Evolutionary conservation across 805 yeast genomes (phyloP), one percentile per base, ranked within the genome.

Genomic region (Starmera pachycereana): DNA sequence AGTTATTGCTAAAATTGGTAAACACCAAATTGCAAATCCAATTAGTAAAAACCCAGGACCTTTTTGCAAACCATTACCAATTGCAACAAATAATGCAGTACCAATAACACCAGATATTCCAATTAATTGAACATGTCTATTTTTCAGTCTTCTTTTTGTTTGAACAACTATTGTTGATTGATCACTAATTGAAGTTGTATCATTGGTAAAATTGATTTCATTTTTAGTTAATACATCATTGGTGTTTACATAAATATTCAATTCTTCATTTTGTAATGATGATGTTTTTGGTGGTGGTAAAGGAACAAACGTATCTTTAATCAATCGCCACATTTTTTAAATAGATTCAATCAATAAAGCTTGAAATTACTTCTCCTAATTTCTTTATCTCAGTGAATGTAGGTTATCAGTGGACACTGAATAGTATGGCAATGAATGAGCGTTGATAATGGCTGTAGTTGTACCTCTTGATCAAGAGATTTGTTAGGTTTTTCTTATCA

Each of bases 101-200:
- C 94, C 94, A 47, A 84, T 81, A 32, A 86, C 80, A 39, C 90
- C 92, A 14, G 90, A 87, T 19, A 85, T 78, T 11, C 86, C 82
- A 44, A 85, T 77, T 39, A 85, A 66, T 52, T 83, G 87, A 22
- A 85, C 77, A 61, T 87, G 95, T 43, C 95, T 66, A 39, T 78
- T 75, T 44, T 68, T 62, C 40, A 83, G 63, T 27, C 68, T 67
- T 36, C 90, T 59, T 28, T 64, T 65, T 3, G 74, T 68, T 13
- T 48, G 50, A n/a, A 52, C 19, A 36, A 41, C 46, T 27, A 47
- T 32, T 27, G 56, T 44, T 2, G 54, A 48, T 3, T 51, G 43
- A 36, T 50, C 55, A 38, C 48, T 43, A 1, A 51, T 10, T 4
- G 56, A 51, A 7, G 10, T 6, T 9, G 16, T 14, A 14, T 37